These are phyloP conservation scores for Tulasnella sp. DNA, from an alignment of 768 basidiomycete genomes.

Conservation along the genomic window DNA sequence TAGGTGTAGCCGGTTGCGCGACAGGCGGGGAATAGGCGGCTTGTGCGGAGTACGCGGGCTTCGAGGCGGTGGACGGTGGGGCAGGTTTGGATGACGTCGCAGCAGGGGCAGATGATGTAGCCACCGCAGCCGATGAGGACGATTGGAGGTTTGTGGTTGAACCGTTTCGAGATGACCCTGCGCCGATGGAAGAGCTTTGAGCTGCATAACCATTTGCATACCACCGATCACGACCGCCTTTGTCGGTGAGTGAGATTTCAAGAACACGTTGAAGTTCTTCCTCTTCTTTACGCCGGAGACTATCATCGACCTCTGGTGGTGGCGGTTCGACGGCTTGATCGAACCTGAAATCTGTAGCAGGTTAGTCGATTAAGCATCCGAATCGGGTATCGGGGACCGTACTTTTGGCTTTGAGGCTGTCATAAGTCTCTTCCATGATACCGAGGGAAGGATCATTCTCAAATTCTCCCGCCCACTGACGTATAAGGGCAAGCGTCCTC, in stretches of 20 bases:
- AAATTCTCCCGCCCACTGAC: conserved; percentile 76
- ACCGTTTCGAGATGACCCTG: neutral
- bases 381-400: conserved; percentile 18
- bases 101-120: conserved; percentile 3
- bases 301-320: conserved; percentile 64
- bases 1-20: too few species aligned
- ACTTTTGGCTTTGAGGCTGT: conserved; percentile 75
- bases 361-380: neutral
- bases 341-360: conserved; percentile 53
- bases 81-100: conserved; percentile 22
- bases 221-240: conserved; percentile 61
- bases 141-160: neutral
- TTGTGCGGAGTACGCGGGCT: neutral
- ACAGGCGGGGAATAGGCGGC: neutral
- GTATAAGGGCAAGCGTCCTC: conserved; percentile 57
- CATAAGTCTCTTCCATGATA: conserved; percentile 84
- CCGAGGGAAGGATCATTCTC: conserved; percentile 67
- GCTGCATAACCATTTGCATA: conserved; percentile 29
- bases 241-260: conserved; percentile 87
- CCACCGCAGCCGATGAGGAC: neutral
- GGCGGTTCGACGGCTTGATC: conserved; percentile 39
- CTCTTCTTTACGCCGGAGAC: conserved; percentile 72
- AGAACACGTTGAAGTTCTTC: conserved; percentile 88
- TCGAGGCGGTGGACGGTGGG: conserved; percentile 15
- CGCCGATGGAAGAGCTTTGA: conserved; percentile 20